Conservation (phyloP, 345 rosid genomes). For the Ceriops decandra region DNA sequence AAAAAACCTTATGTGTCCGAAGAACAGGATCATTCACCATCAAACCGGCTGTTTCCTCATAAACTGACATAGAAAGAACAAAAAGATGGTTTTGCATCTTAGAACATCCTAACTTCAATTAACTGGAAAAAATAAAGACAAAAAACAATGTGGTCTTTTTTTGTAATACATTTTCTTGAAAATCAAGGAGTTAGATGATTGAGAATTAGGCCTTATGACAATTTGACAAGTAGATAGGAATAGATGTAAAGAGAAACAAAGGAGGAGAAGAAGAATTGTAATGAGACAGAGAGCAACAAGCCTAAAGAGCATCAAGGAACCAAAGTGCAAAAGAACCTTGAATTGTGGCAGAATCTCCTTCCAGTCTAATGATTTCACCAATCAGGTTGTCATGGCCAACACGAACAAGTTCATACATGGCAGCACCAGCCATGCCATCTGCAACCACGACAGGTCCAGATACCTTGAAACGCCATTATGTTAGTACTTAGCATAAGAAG, state of each 20-base stretch:
- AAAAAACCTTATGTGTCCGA: slow-evolving; percentile 75
- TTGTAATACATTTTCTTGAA: not conserved
- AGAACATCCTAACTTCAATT: not conserved
- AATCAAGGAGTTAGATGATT: too few relatives aligned
- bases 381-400: slow-evolving; percentile 92
- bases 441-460: slow-evolving; percentile 99
- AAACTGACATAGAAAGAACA: slow-evolving; percentile 47
- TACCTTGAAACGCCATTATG: slow-evolving; percentile 45
- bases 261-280: not conserved
- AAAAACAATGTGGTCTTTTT: not conserved
- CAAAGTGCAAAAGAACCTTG: slow-evolving; percentile 52
- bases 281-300: not conserved
- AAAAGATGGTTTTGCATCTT: not conserved
- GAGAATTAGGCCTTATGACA: not conserved
- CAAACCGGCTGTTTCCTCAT: slow-evolving; percentile 95
- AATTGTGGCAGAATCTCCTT: slow-evolving; percentile 98
- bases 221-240: not conserved
- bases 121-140: not conserved
- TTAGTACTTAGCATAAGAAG: not conserved
- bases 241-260: not conserved
- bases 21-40: slow-evolving; percentile 94
- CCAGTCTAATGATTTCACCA: slow-evolving; percentile 94
- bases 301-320: not conserved
- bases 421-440: slow-evolving; percentile 99
- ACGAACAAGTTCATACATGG: slow-evolving; percentile 98